Evolutionary conservation across 106 monocot species (phyloP).

Genomic region (Platanthera guangdongensis): DNA sequence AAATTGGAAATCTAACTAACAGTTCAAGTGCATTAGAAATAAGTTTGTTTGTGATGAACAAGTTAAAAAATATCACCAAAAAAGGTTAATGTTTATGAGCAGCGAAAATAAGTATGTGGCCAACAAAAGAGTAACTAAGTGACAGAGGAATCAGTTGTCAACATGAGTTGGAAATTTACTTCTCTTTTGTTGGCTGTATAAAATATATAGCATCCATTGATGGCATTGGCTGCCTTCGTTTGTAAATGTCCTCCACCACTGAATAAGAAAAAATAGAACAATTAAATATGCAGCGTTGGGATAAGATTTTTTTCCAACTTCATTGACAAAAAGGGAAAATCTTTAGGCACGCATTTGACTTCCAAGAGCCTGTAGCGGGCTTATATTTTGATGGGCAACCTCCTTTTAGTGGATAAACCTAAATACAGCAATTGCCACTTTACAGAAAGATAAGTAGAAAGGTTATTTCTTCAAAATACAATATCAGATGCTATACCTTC

Average conservation of each 20-base stretch:
- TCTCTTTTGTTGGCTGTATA: conserved; percentile 87
- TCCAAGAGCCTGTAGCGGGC: not conserved
- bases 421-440: not conserved
- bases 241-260: conserved; percentile 95
- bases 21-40: not conserved
- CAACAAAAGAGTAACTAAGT: not conserved
- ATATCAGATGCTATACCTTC: too few relatives aligned
- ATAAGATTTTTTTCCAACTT: not conserved
- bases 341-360: not conserved
- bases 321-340: not conserved
- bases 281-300: conserved; percentile 2
- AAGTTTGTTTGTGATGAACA: not conserved
- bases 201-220: conserved; percentile 98
- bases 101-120: not conserved
- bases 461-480: not conserved
- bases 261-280: conserved; percentile 15
- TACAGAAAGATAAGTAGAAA: not conserved
- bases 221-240: conserved; percentile 85
- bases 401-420: not conserved
- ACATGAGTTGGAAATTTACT: conserved; percentile 41
- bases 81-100: not conserved
- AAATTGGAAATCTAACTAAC: not conserved
- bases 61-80: not conserved
- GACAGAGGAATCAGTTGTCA: not conserved
- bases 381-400: not conserved